Conservation (phyloP, 1,284 basidiomycete species). For the Cutaneotrichosporon sp. region DNA sequence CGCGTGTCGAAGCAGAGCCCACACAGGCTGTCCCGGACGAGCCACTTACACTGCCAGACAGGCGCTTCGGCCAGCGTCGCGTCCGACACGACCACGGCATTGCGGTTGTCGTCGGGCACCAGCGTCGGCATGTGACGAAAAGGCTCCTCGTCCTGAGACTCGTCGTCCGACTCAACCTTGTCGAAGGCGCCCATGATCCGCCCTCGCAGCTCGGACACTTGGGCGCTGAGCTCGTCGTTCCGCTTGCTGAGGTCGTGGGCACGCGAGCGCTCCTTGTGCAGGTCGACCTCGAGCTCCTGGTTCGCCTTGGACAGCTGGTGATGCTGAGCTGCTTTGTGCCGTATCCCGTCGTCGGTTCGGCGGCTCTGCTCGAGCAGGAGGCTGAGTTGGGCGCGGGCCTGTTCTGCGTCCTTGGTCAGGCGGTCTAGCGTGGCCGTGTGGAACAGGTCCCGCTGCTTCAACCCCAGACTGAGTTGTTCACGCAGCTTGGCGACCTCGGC, state of each 20-base stretch:
- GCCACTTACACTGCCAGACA: slow-evolving; percentile 23
- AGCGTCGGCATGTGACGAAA: slow-evolving; percentile 11
- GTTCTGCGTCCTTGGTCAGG: slow-evolving; percentile 9
- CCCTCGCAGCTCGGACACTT: slow-evolving; percentile 27
- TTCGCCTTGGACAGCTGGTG: slow-evolving; percentile 17
- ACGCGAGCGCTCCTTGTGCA: slow-evolving; percentile 12
- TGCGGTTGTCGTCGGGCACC: slow-evolving; percentile 7
- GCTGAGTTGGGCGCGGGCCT: slow-evolving; percentile 18
- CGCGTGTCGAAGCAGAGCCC: slow-evolving; percentile 19
- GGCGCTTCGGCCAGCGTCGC: slow-evolving; percentile 14
- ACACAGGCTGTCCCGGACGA: background rate
- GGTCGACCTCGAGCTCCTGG: slow-evolving; percentile 17
- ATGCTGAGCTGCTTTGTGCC: slow-evolving; percentile 28
- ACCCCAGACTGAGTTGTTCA: slow-evolving; percentile 31
- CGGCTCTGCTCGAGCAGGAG: slow-evolving; percentile 38
- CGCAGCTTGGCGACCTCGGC: slow-evolving; percentile 22
- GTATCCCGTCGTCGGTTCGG: slow-evolving; percentile 36
- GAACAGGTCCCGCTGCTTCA: slow-evolving; percentile 37
- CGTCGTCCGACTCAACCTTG: slow-evolving; percentile 10
- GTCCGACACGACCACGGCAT: background rate
- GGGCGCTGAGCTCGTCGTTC: slow-evolving; percentile 33
- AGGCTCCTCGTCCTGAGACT: slow-evolving; percentile 10
- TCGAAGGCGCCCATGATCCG: slow-evolving; percentile 32
- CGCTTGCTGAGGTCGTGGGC: slow-evolving; percentile 21
- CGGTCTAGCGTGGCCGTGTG: slow-evolving; percentile 15